phyloP scores from a whole-genome alignment of 2,329 filamentous ascomycete species.

The Aspergillus luchuensis region DNA sequence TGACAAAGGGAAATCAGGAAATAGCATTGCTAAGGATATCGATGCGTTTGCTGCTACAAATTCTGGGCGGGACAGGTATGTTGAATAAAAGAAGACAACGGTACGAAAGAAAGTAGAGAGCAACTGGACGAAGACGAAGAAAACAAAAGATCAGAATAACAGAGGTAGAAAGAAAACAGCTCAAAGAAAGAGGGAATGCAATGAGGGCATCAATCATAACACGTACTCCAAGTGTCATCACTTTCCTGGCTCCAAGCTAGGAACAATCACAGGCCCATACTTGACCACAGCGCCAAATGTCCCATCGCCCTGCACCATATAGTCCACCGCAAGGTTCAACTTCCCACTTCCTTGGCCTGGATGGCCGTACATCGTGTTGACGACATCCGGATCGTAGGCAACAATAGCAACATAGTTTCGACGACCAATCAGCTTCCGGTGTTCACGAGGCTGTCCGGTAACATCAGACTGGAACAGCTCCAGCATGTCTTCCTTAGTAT shows the following conservation, averaged over 20 bases:
- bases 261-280: constrained; percentile 94
- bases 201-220: neutral
- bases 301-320: constrained; percentile 92
- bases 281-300: constrained; percentile 82
- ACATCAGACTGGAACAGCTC: constrained; percentile 97
- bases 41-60: neutral
- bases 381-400: constrained; percentile 86
- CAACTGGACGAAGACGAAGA: neutral
- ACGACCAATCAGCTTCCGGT: constrained; percentile 89
- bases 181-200: no score
- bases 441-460: constrained; percentile 76
- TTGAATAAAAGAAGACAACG: neutral
- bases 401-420: constrained; percentile 92
- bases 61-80: neutral
- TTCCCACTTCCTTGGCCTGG: constrained; percentile 47
- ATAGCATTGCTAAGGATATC: neutral
- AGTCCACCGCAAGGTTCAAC: constrained; percentile 89
- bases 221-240: constrained; percentile 34
- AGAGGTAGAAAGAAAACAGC: neutral
- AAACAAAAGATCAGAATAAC: constrained; percentile 10
- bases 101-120: neutral
- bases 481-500: constrained; percentile 99
- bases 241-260: constrained; percentile 75
- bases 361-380: constrained; percentile 51
- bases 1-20: neutral